Evolutionary conservation across 2,329 filamentous ascomycete genomes (phyloP), one percentile per base, ranked within the genome.

Genomic region (Nemania sp.): DNA sequence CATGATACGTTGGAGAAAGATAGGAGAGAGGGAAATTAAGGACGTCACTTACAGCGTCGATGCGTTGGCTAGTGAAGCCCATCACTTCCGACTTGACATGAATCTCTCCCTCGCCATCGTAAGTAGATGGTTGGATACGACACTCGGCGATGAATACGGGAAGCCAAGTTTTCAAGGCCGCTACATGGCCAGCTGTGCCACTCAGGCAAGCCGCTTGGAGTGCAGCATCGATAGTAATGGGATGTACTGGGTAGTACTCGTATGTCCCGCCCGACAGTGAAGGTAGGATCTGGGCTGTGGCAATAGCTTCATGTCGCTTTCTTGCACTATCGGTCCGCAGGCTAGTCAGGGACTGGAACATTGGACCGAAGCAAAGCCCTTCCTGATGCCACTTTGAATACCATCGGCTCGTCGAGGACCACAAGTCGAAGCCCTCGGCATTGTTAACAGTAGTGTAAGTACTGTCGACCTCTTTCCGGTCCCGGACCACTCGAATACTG

Each of bases 311-410:
- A 5, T 3, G 29, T 38, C 38, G 27, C 1, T 11, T 2, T 53
- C 11, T 6, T 2, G 7, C 13, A 3, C 47, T 32, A n/a, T 69
- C 69, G 5, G 67, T 66, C 0, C 45, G 45, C 3, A 69, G 29
- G 18, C 55, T 67, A 0, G 52, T 67, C 2, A 71, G 20, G 1
- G 67, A 69, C n/a, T 65, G 60, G 27, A 71, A 71, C 1, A 49
- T n/a, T 1, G 64, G 53, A 0, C 61, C 67, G 6, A 71, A 69
- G 4, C 57, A 60, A 1, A 69, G 35, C 1, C 69, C 67, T 52
- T 67, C 64, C 15, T 67, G 18, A 7, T 41, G 27, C 52, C 43
- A 63, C 47, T 69, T 62, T 0, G 13, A 22, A 18, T 73, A 75
- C 71, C 72, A 74, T 13, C 27, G 49, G 7, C 20, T 38, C 4